Evolutionary conservation across 352 stramenopile species (phyloP), one percentile per base, ranked within the genome.

Genomic region (Achlya hypogyna): DNA sequence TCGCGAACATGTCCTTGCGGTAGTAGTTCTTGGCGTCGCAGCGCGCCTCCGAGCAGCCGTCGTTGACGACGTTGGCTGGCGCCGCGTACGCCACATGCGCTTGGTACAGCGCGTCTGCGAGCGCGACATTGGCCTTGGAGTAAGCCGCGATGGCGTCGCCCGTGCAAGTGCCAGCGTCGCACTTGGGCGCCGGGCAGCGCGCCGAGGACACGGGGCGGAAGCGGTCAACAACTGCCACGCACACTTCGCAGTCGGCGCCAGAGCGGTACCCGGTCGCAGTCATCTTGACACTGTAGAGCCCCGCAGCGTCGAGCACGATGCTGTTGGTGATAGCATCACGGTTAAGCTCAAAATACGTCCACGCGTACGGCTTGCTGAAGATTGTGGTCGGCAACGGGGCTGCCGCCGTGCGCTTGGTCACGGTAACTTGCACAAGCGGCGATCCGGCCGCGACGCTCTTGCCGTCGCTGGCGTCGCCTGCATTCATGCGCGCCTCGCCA

Each of bases 201-300:
- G 18, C 35, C 9, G 1, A 9, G 34, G 32, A 51, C 29, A 42
- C 32, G 22, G 54, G 54, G 5, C 54, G 54, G 22, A 63, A 63
- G 14, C 29, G 22, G 25, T 63, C 54, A 6, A 63, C 54, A 0
- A 63, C 54, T 9, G 54, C 31, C 5, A 63, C 14, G 45, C 54
- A 63, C 27, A 63, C 54, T 51, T 63, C 32, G 54, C 54, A 63
- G 34, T 63, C 54, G 16, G 54, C 34, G 34, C n/a, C 54, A 27
- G 5, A 35, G 40, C 40, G 54, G 54, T 63, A 63, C 5, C 54
- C 34, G 23, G 49, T 38, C 2, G 54, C 54, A 3, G 54, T 63
- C 54, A 63, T 63, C 35, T 49, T 63, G 54, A 63, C 51, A 18
- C 29, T 22, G 54, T 63, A 63, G 23, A 63, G 14, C 5, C 54